phyloP scores from a whole-genome alignment of 192 early-diverging fungal genomes.

The Backusella mclennaniae region DNA sequence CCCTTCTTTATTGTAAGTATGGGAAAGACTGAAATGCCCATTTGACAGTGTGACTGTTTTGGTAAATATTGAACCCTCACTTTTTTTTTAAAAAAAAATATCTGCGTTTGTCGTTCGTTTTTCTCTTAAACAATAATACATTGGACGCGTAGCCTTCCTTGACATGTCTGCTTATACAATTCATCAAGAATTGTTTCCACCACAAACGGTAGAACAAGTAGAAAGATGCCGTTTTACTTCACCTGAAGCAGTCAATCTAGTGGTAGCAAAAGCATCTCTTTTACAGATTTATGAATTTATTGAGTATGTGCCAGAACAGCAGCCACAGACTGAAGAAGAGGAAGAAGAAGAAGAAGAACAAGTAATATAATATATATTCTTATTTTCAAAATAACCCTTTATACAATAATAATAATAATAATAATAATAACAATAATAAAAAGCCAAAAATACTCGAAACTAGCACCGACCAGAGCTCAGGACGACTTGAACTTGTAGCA shows the following conservation, averaged over 20 bases:
- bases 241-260: conserved; percentile 58
- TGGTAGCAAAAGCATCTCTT: conserved; percentile 61
- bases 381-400: neutral
- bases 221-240: conserved; percentile 61
- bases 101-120: neutral
- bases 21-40: no score
- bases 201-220: conserved; percentile 60
- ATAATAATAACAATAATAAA: conserved; percentile 4
- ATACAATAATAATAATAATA: no score
- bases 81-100: neutral
- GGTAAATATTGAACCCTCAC: neutral
- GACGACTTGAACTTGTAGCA: conserved; percentile 59
- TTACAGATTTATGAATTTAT: conserved; percentile 69
- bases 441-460: conserved; percentile 27
- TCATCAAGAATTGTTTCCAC: conserved; percentile 60
- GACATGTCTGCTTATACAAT: conserved; percentile 54
- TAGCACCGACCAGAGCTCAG: conserved; percentile 29
- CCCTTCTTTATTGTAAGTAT: no score
- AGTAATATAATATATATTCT: no score
- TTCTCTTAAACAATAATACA: neutral
- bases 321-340: conserved; percentile 10
- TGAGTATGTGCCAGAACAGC: conserved; percentile 40
- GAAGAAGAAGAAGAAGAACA: neutral
- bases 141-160: neutral
- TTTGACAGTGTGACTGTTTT: neutral